Evolutionary conservation across 2,329 filamentous ascomycete genomes (phyloP).

Genomic region (Trichoderma asperellum): DNA sequence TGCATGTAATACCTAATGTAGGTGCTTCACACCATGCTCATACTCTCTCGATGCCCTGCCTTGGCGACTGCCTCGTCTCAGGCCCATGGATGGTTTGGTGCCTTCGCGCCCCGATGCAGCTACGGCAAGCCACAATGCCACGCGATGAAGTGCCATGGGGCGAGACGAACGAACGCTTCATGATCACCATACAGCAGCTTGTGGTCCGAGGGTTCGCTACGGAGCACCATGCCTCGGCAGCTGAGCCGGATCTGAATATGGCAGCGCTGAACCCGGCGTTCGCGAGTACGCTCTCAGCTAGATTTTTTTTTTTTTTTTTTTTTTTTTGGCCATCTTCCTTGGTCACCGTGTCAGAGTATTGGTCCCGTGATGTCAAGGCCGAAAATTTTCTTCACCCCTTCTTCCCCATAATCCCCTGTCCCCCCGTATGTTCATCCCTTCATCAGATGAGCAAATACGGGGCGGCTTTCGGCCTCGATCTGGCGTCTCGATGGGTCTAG

Average conservation of each 20-base stretch:
- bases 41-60: neutral
- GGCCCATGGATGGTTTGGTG: neutral
- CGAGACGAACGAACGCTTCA: neutral
- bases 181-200: conserved; percentile 3
- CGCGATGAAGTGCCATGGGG: conserved; percentile 15
- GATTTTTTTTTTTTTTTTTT: neutral
- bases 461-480: conserved; percentile 20
- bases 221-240: conserved; percentile 2
- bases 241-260: conserved; percentile 24
- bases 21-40: neutral
- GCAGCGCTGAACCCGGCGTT: neutral
- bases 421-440: conserved; percentile 24
- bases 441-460: conserved; percentile 28
- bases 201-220: conserved; percentile 1
- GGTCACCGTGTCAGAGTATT: conserved; percentile 12
- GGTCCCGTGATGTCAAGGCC: conserved; percentile 23
- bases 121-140: conserved; percentile 28
- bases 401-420: conserved; percentile 20
- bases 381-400: conserved; percentile 12
- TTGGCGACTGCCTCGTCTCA: conserved; percentile 3
- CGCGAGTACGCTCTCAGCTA: neutral
- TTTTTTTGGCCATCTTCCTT: neutral
- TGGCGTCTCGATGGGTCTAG: conserved; percentile 9
- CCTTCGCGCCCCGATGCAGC: conserved; percentile 3
- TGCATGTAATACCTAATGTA: neutral